Conservation (phyloP, 2,329 filamentous ascomycete species). For the Fusarium paranaense region DNA sequence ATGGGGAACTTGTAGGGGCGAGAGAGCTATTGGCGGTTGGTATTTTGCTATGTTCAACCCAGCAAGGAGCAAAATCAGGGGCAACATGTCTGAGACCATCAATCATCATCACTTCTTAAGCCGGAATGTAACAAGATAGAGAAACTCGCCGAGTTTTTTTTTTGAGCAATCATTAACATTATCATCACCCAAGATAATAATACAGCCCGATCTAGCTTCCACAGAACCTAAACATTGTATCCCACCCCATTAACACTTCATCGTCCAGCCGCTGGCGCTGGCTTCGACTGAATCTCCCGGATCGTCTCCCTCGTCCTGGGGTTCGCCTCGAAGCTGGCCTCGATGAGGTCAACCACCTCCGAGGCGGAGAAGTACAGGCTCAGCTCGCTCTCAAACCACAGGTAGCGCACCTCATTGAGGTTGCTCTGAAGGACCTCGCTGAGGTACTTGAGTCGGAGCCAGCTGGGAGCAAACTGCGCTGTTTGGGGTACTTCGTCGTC, state of each 20-base stretch:
- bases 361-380: conserved; percentile 71
- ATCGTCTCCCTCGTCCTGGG: conserved; percentile 68
- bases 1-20: fast-evolving
- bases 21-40: not conserved
- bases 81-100: not conserved
- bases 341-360: conserved; percentile 72
- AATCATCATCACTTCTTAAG: not conserved
- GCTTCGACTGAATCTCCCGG: conserved; percentile 66
- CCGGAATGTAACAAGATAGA: not conserved
- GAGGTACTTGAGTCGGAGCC: conserved; percentile 73
- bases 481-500: conserved; percentile 65
- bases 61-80: not conserved
- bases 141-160: not conserved
- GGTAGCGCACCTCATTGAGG: conserved; percentile 69
- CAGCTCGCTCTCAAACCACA: conserved; percentile 75
- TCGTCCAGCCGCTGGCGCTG: conserved; percentile 51
- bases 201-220: not conserved
- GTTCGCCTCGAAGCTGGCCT: conserved; percentile 74
- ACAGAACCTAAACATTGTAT: not conserved
- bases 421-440: conserved; percentile 75
- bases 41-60: not conserved
- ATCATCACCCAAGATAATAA: not conserved
- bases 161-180: not conserved
- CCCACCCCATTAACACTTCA: not conserved
- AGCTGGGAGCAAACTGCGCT: conserved; percentile 70